Evolutionary conservation across 1,284 basidiomycete genomes (phyloP), one percentile per base, ranked within the genome.

Genomic region (Anthracocystis walkeri): DNA sequence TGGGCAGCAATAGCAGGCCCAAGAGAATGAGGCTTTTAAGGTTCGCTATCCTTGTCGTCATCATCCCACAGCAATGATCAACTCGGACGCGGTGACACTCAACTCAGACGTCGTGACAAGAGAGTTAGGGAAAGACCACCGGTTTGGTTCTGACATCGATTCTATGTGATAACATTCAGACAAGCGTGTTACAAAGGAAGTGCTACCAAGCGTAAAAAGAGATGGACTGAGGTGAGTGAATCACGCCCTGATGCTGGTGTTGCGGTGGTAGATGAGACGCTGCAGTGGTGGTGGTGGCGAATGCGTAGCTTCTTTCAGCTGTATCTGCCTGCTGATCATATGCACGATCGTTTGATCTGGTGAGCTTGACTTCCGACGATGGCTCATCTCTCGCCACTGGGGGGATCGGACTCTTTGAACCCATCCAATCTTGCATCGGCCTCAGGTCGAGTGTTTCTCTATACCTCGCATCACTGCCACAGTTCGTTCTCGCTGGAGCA

Each of bases 131-230:
- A 21, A 21, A 23, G 20, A 11, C 3, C 18, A 29, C 12, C 21
- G 27, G 21, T 12, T 25, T n/a, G n/a, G 27, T 3, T 46, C 21
- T 25, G 6, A 45, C 25, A 45, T 23, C n/a, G n/a, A n/a, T n/a
- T n/a, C n/a, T n/a, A n/a, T n/a, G n/a, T n/a, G n/a, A n/a, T n/a
- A n/a, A n/a, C n/a, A n/a, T n/a, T n/a, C n/a, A n/a, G n/a, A n/a
- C n/a, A n/a, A n/a, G n/a, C n/a, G n/a, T n/a, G n/a, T 11, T 12
- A 23, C 4, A 27, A 35, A 10, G 55, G n/a, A n/a, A 20, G 14
- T 16, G n/a, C 48, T 71, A 71, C 68, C 68, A 71, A 51, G 68
- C 68, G 42, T 65, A 71, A 29, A 71, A 71, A 41, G 68, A 62
- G 2, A 71, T 71, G 2, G 68, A 65, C 38, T 62, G 68, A 0